Conservation (phyloP, 2,329 filamentous ascomycete species). For the Diaporthe ampelina region DNA sequence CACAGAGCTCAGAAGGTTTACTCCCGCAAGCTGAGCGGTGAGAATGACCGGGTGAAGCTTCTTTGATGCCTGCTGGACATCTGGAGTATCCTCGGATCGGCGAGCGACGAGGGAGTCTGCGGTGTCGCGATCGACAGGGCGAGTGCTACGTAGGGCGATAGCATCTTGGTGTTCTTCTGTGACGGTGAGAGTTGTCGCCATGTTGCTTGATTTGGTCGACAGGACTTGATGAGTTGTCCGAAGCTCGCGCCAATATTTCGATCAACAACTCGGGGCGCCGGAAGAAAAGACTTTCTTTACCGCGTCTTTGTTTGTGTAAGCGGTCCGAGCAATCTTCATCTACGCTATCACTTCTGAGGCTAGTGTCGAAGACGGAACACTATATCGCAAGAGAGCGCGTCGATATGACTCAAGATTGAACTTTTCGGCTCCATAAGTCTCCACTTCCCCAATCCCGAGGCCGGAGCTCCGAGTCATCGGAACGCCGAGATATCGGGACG, state of each 20-base stretch:
- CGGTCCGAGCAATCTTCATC: not conserved
- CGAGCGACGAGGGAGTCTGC: not conserved
- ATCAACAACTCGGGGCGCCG: not conserved
- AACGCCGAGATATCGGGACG: not conserved
- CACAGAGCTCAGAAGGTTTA: constrained; percentile 48
- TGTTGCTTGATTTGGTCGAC: not conserved
- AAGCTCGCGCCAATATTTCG: no score
- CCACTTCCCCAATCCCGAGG: not conserved
- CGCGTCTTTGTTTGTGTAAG: not conserved
- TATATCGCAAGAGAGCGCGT: no score
- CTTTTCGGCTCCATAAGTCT: not conserved
- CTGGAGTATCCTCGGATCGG: not conserved
- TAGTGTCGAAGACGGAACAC: not conserved
- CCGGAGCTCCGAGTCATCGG: constrained; percentile 1
- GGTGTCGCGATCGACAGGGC: not conserved
- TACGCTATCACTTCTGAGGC: not conserved
- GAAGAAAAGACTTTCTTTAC: no score
- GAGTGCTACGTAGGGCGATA: not conserved
- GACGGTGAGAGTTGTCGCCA: not conserved
- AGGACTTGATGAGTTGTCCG: not conserved
- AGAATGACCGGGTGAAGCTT: constrained; percentile 21
- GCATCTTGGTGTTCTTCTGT: not conserved
- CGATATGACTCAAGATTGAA: not conserved
- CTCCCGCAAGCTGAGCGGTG: constrained; percentile 43
- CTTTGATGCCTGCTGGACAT: not conserved